phyloP scores from a whole-genome alignment of 2,329 filamentous ascomycete species.

The Fusarium azukiicola region DNA sequence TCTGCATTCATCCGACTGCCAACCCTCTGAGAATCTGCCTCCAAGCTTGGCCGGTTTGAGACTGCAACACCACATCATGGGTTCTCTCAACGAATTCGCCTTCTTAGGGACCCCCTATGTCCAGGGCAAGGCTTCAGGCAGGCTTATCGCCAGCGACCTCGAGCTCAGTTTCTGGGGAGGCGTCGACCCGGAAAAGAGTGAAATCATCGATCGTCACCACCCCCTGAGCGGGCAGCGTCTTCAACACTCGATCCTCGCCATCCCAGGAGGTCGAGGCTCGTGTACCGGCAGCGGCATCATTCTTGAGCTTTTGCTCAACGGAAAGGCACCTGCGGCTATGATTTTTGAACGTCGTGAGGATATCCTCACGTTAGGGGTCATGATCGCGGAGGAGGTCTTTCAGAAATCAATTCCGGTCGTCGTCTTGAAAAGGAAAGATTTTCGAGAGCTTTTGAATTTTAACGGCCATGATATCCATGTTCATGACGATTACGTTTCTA shows the following conservation, averaged over 20 bases:
- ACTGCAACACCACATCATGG: conserved; percentile 16
- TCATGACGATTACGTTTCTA: conserved; percentile 31
- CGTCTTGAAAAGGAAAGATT: conserved; percentile 45
- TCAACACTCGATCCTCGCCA: conserved; percentile 62
- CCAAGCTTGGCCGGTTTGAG: neutral
- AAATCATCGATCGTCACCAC: conserved; percentile 68
- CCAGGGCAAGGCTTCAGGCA: conserved; percentile 52
- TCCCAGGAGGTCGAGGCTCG: conserved; percentile 70
- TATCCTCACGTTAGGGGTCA: conserved; percentile 69
- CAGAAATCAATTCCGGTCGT: conserved; percentile 64
- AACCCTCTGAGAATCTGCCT: neutral
- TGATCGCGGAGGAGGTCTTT: conserved; percentile 67
- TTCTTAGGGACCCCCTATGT: conserved; percentile 49
- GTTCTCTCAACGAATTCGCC: conserved; percentile 14
- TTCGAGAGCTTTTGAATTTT: conserved; percentile 27
- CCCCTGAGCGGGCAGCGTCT: conserved; percentile 61
- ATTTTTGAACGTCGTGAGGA: conserved; percentile 66
- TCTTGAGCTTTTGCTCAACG: conserved; percentile 67
- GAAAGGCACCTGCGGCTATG: conserved; percentile 62
- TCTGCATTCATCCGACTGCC: neutral
- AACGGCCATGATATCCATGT: conserved; percentile 31
- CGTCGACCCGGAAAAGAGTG: conserved; percentile 63
- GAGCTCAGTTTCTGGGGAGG: conserved; percentile 71
- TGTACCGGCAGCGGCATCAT: conserved; percentile 69
- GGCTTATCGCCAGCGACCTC: conserved; percentile 53